These are phyloP conservation scores for Komagataella mondaviorum DNA, from an alignment of 805 yeast genomes.

Conservation along the genomic window DNA sequence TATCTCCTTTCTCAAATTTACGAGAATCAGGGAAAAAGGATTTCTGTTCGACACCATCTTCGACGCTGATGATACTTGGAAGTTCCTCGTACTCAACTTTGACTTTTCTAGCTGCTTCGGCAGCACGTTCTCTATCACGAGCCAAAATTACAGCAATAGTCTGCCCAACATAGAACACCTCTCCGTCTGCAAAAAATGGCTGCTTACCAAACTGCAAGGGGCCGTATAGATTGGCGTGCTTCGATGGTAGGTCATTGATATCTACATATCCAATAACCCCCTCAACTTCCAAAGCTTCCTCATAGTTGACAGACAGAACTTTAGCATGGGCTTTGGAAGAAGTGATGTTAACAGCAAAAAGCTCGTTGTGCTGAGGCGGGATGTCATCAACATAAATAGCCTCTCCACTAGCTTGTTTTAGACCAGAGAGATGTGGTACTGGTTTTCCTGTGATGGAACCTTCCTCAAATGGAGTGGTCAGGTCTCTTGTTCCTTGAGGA, in stretches of 20 bases:
- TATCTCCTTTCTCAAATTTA: slow-evolving; percentile 23
- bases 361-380: slow-evolving; percentile 25
- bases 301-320: slow-evolving; percentile 23
- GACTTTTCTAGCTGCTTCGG: slow-evolving; percentile 26
- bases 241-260: slow-evolving; percentile 21
- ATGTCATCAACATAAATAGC: slow-evolving; percentile 31
- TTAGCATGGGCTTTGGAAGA: slow-evolving; percentile 29
- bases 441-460: slow-evolving; percentile 22
- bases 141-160: slow-evolving; percentile 29
- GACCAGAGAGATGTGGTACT: slow-evolving; percentile 29
- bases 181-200: slow-evolving; percentile 27
- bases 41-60: slow-evolving; percentile 26
- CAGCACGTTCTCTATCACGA: slow-evolving; percentile 22
- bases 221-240: slow-evolving; percentile 29
- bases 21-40: slow-evolving; percentile 24
- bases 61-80: slow-evolving; percentile 24
- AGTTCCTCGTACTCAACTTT: slow-evolving; percentile 27
- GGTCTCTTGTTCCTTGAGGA: slow-evolving; percentile 24
- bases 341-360: slow-evolving; percentile 28
- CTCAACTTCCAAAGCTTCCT: slow-evolving; percentile 22
- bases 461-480: slow-evolving; percentile 22
- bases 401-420: slow-evolving; percentile 34
- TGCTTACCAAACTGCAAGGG: slow-evolving; percentile 25
- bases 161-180: slow-evolving; percentile 27
- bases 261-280: slow-evolving; percentile 28